These are phyloP conservation scores for Cercospora sp. DNA, from an alignment of 2,329 filamentous ascomycete species.

Conservation along the genomic window DNA sequence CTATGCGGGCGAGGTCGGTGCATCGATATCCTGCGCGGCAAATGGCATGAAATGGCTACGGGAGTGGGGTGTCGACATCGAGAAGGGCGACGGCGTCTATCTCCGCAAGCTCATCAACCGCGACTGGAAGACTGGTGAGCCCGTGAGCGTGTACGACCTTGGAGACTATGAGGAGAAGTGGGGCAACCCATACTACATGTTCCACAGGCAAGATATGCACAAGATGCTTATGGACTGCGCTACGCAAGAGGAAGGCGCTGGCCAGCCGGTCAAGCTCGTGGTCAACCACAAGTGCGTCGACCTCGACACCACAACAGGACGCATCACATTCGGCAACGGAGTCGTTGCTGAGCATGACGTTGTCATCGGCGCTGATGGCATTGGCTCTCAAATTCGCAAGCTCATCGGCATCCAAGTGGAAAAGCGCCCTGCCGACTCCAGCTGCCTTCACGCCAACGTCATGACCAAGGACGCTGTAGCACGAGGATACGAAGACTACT, in stretches of 20 bases:
- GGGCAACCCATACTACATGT: slow-evolving; percentile 67
- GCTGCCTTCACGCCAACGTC: slow-evolving; percentile 67
- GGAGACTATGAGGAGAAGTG: slow-evolving; percentile 65
- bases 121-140: slow-evolving; percentile 69
- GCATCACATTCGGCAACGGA: slow-evolving; percentile 58
- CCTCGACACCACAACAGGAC: slow-evolving; percentile 52
- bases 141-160: slow-evolving; percentile 63
- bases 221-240: slow-evolving; percentile 64
- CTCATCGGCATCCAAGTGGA: slow-evolving; percentile 63
- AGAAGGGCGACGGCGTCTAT: slow-evolving; percentile 64
- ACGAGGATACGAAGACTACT: slow-evolving; percentile 64
- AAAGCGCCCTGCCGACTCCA: slow-evolving; percentile 60
- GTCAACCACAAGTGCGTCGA: slow-evolving; percentile 55
- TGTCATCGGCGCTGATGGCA: slow-evolving; percentile 65
- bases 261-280: slow-evolving; percentile 54
- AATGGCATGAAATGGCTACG: slow-evolving; percentile 70
- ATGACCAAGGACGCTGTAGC: slow-evolving; percentile 60
- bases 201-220: slow-evolving; percentile 69
- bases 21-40: slow-evolving; percentile 66
- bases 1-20: slow-evolving; percentile 67
- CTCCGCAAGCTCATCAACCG: slow-evolving; percentile 67
- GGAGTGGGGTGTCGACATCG: slow-evolving; percentile 66
- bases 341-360: slow-evolving; percentile 56
- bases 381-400: slow-evolving; percentile 64
- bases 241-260: slow-evolving; percentile 52